phyloP scores from a whole-genome alignment of 345 rosid genomes.

The Aegle marmelos region DNA sequence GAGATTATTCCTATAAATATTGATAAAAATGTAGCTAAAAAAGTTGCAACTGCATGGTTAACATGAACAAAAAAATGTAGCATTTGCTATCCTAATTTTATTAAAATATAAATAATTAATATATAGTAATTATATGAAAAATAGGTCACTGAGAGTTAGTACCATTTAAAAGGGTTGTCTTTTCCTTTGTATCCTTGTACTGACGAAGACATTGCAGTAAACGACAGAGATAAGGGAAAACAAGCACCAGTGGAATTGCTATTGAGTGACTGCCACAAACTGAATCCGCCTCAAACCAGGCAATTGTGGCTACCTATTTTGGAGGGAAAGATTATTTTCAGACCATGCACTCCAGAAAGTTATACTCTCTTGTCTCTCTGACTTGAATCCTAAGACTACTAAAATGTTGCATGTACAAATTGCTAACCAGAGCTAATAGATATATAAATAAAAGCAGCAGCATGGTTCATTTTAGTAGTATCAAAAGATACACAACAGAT shows the following conservation, averaged over 20 bases:
- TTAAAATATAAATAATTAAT: not conserved
- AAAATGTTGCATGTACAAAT: not conserved
- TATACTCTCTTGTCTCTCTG: not conserved
- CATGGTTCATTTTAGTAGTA: not conserved
- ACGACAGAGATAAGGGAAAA: conserved; percentile 81
- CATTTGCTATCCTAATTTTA: not conserved
- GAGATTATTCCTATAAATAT: not conserved
- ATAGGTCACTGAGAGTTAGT: conserved; percentile 8
- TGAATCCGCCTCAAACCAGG: conserved; percentile 99
- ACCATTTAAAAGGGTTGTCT: conserved; percentile 82
- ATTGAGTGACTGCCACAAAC: conserved; percentile 93
- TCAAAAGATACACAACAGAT: not conserved
- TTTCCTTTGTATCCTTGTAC: conserved; percentile 89
- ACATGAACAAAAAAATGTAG: not conserved
- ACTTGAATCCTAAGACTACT: not conserved
- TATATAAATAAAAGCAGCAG: not conserved
- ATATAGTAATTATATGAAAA: not conserved
- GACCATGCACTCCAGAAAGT: no score
- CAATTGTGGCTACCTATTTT: conserved; percentile 90
- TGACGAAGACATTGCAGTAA: conserved; percentile 90
- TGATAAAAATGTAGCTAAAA: not conserved
- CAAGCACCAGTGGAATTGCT: conserved; percentile 87
- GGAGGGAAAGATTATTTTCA: conserved; percentile 16
- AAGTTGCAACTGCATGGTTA: not conserved
- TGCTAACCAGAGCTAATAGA: not conserved